Evolutionary conservation across 2,329 filamentous ascomycete species (phyloP).

Genomic region (Thielaviopsis musarum): DNA sequence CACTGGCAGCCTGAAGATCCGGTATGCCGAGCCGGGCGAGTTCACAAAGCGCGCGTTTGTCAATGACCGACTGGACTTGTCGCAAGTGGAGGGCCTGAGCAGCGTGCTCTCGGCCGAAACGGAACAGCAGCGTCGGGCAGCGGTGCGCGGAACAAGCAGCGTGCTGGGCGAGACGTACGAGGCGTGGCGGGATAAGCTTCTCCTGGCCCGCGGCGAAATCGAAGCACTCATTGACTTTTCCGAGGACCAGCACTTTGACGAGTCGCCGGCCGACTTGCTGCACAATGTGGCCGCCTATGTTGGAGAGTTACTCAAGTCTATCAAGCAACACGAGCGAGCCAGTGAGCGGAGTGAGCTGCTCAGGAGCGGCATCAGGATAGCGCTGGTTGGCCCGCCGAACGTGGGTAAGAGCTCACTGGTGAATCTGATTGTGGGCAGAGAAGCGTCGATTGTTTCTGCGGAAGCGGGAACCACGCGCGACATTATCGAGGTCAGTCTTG

Average conservation of each 20-base stretch:
- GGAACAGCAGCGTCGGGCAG: conserved; percentile 79
- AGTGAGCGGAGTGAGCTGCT: conserved; percentile 71
- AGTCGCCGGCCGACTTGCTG: conserved; percentile 58
- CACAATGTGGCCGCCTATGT: conserved; percentile 52
- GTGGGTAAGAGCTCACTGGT: conserved; percentile 88
- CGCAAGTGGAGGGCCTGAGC: conserved; percentile 57
- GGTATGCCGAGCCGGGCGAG: conserved; percentile 87
- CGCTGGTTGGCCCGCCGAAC: conserved; percentile 81
- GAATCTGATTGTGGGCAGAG: conserved; percentile 75
- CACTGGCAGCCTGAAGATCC: conserved; percentile 32
- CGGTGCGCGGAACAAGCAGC: conserved; percentile 61
- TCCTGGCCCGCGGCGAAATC: conserved; percentile 74
- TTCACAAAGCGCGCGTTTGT: conserved; percentile 88
- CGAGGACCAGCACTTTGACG: conserved; percentile 94
- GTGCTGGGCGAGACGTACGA: conserved; percentile 63
- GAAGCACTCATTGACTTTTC: conserved; percentile 95
- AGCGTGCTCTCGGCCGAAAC: conserved; percentile 55
- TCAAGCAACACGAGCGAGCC: conserved; percentile 56
- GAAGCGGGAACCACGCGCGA: conserved; percentile 91
- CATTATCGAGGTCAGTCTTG: conserved; percentile 79
- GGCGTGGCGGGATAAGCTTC: conserved; percentile 56
- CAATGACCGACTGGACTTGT: conserved; percentile 69
- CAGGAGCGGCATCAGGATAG: conserved; percentile 68
- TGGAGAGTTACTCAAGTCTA: conserved; percentile 38
- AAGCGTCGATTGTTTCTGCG: conserved; percentile 85